Base-by-base conservation (phyloP, 306 rosid genomes). In the Sindora glabra region DNA sequence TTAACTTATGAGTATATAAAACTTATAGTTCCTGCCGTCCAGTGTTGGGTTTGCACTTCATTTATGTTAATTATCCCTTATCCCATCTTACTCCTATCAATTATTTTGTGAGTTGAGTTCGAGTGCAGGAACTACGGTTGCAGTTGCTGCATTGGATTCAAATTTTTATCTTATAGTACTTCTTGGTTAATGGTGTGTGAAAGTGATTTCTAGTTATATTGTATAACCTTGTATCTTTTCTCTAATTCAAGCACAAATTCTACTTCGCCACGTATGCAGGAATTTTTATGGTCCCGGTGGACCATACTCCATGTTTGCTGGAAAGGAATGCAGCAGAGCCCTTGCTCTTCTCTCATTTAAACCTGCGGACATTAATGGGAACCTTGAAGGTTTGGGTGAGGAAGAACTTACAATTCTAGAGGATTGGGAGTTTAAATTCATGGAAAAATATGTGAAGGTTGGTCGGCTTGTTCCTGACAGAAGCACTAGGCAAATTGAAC, bases 251-350 rank as follows among this genome's bases (percentile, higher is more conserved):
- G 27, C 7, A 29, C 56, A 54, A 14, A 38, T 26, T 52, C 45
- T 48, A 10, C 25, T 48, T 75, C 60, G 33, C 17, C 13, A 22
- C 60, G 24, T 14, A 53, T 68, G 71, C 87, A 91, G 96, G 88
- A 79, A 73, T 55, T 91, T 91, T 57, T 91, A 91, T 47, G 98
- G 98, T 18, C 89, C 83, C 0, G 95, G 96, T 11, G 94, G 92
- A 30, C 56, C 87, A 3, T 88, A 91, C 48, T 74, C 92, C 10
- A 83, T 88, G 95, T 88, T 91, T 77, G 78, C 91, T 0, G 96
- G 98, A 37, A 91, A 72, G 67, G 96, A 91, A 57, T 90, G 89
- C 29, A 85, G 96, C 69, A 75, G 98, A 77, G 96, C 98, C 42
- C 78, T 85, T 36, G 96, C 96, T 27, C 86, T 85, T 10, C 59